A percentile compares a stretch with the other conserved stretches of the same genome.
Evolutionary conservation across 495 filamentous ascomycete genomes (phyloP).

Genomic region (Collariella sp.): DNA sequence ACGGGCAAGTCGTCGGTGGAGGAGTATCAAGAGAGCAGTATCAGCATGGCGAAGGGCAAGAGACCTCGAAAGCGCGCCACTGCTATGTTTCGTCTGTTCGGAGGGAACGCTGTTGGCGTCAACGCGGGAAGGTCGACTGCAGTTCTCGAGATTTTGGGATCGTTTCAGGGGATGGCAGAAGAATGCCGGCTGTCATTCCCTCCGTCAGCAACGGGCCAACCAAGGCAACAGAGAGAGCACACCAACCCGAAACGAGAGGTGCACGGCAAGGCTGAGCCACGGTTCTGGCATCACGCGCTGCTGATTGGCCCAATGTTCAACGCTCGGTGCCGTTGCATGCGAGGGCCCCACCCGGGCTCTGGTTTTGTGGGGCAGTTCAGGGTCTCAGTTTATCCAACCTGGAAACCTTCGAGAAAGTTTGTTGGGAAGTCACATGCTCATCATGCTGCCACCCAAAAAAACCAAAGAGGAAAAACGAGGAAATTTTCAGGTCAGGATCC

Average conservation of each 20-base stretch:
- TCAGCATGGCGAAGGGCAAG: neutral
- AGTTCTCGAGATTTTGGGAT: no score
- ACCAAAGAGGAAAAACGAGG: no score
- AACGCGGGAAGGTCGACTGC: neutral
- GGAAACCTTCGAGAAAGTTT: no score
- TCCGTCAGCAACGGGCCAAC: no score
- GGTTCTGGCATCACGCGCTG: neutral
- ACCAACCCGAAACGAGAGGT: neutral
- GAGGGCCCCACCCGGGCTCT: neutral
- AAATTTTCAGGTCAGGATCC: no score
- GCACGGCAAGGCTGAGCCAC: constrained; percentile 5
- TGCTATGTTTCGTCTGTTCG: neutral
- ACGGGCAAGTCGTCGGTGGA: neutral
- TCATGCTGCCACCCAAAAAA: no score
- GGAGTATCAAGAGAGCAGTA: neutral
- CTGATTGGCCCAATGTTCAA: neutral
- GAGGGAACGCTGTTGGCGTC: neutral
- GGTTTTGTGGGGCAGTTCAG: neutral
- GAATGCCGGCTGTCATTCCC: neutral
- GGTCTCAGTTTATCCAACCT: no score
- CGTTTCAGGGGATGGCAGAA: neutral
- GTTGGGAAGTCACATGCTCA: no score
- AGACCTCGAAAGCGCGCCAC: neutral
- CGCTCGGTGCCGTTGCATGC: neutral
- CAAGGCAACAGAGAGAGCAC: no score